Base-by-base conservation (phyloP, 1,284 basidiomycete genomes). In the Melampsora abietis-canadensis region DNA sequence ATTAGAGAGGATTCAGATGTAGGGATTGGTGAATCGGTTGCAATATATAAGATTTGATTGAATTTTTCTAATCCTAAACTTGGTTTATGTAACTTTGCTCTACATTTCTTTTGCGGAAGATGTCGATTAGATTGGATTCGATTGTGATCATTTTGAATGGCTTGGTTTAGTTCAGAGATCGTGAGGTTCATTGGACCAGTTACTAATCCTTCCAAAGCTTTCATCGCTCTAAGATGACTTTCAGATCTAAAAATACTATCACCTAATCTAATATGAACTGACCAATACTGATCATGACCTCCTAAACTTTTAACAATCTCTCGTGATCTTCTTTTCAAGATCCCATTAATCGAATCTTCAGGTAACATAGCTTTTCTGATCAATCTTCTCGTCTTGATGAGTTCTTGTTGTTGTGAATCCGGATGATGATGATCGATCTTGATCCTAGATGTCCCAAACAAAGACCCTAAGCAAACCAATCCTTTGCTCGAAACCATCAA, bases 31-130 rank as follows among this genome's bases (percentile, higher is more conserved):
- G 86, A 84, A 79, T 91, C 90, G 1, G 90, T 91, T 4, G 90
- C 87, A 75, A 92, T 84, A 81, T 87, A 92, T 27, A 92, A 79
- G 0, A 88, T 89, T 14, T 82, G 83, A 77, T 89, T 89, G 68
- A 90, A 84, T 4, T 79, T 78, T 19, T 78, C 76, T 30, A 87
- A 83, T 3, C 78, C 76, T 2, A 70, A 27, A 31, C 64, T 40
- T 21, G 77, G 76, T 57, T 21, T 3, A 46, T 79, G 76, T 3
- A 80, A 67, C 0, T 57, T 60, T 24, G 44, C 80, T 79, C 57
- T 76, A 47, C 79, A 80, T 44, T 44, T 17, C 2, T 4, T 14
- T 44, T 15, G 12, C 15, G 44, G 14, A 44, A 44, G 15, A 17
- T 3, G n/a, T 47, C 10, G 31, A 30, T n/a, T 10, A 2, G 46